Evolutionary conservation across 306 rosid species (phyloP).

Genomic region (Cicer judaicum): DNA sequence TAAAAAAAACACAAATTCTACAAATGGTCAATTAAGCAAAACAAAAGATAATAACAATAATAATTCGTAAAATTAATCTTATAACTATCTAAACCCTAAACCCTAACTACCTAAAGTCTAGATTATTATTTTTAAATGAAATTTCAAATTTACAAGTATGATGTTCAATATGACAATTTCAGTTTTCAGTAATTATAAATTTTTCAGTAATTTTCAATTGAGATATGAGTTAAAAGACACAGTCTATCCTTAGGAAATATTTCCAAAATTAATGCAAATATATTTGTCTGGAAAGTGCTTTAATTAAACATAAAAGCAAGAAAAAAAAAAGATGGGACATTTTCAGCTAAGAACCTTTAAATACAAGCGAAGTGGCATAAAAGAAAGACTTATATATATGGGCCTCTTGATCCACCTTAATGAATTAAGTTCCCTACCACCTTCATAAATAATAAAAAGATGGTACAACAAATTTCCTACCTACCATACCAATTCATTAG

Average conservation of each 20-base stretch:
- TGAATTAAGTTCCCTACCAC: conserved; percentile 45
- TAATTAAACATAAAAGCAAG: conserved; percentile 24
- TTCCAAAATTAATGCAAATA: conserved; percentile 14
- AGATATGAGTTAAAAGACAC: too few species aligned
- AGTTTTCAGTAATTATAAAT: too few species aligned
- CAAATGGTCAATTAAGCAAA: too few species aligned
- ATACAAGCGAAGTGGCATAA: conserved; percentile 48
- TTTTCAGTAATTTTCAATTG: too few species aligned
- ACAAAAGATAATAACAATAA: too few species aligned
- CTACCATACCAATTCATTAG: conserved; percentile 42
- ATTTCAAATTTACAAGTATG: too few species aligned
- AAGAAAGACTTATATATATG: conserved; percentile 1
- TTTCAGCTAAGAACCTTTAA: conserved; percentile 42
- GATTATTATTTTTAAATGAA: too few species aligned
- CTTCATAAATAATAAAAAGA: neutral
- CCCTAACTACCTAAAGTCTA: too few species aligned
- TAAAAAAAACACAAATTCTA: too few species aligned
- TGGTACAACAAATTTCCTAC: conserved; percentile 35
- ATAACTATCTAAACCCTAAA: too few species aligned
- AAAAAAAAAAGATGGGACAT: conserved; percentile 17
- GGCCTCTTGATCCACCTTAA: conserved; percentile 6
- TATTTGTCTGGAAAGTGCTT: neutral
- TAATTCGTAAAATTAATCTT: too few species aligned
- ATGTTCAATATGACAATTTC: too few species aligned
- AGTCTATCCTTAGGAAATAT: neutral